Percentiles rank a stretch among this genome's conserved stretches.
phyloP scores from a whole-genome alignment of 2,329 filamentous ascomycete genomes.

The Colletotrichum phormii region DNA sequence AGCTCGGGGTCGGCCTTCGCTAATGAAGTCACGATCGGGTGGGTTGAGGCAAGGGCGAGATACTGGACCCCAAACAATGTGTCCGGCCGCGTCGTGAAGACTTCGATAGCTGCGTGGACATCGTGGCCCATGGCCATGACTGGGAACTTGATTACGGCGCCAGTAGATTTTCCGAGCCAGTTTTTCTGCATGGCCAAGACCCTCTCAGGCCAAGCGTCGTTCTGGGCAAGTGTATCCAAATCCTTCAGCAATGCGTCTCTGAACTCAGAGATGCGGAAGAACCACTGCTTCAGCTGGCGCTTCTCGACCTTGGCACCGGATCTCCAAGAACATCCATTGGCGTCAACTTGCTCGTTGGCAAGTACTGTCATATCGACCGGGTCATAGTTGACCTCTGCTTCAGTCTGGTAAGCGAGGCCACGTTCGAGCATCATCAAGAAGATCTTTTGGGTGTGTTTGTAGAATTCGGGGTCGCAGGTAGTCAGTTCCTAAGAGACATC shows the following conservation, averaged over 20 bases:
- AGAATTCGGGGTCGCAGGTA: slow-evolving; percentile 87
- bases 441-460: slow-evolving; percentile 88
- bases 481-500: slow-evolving; percentile 74
- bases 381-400: slow-evolving; percentile 90
- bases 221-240: slow-evolving; percentile 72
- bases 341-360: slow-evolving; percentile 93
- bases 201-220: slow-evolving; percentile 82
- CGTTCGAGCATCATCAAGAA: slow-evolving; percentile 82
- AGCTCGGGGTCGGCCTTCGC: slow-evolving; percentile 71
- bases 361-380: slow-evolving; percentile 90
- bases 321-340: slow-evolving; percentile 86
- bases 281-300: slow-evolving; percentile 86
- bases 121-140: slow-evolving; percentile 59
- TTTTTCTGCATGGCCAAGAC: slow-evolving; percentile 87
- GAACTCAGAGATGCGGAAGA: slow-evolving; percentile 85
- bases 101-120: slow-evolving; percentile 66
- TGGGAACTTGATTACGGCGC: slow-evolving; percentile 78
- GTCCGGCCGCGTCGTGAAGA: slow-evolving; percentile 88
- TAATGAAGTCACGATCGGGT: slow-evolving; percentile 74
- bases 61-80: slow-evolving; percentile 91
- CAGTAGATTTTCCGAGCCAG: slow-evolving; percentile 85
- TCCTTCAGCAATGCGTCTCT: slow-evolving; percentile 79
- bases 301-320: slow-evolving; percentile 88
- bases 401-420: slow-evolving; percentile 84
- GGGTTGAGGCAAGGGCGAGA: slow-evolving; percentile 79